Conservation (phyloP, 2,329 filamentous ascomycete genomes). For the Arthrobotrys musiformis region DNA sequence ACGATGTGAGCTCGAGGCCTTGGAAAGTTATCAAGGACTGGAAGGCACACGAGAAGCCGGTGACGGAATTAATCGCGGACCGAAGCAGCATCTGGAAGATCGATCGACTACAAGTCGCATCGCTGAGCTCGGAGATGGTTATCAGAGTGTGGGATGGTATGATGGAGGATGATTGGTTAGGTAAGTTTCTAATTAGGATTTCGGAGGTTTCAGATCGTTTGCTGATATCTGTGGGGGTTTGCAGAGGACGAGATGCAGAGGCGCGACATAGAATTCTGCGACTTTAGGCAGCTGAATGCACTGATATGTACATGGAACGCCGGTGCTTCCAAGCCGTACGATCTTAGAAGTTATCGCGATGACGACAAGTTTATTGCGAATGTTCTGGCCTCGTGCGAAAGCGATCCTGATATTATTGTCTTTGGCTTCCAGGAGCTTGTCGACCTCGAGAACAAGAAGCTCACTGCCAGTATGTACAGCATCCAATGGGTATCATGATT, state of each 20-base stretch:
- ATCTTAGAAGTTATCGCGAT: constrained; percentile 75
- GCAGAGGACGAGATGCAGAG: constrained; percentile 84
- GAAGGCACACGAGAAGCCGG: constrained; percentile 86
- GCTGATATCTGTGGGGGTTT: not conserved
- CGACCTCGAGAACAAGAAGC: constrained; percentile 95
- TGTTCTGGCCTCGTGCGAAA: constrained; percentile 76
- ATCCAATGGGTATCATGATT: not conserved
- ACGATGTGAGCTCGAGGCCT: constrained; percentile 82
- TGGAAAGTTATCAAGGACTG: constrained; percentile 96
- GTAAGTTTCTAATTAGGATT: constrained; percentile 62
- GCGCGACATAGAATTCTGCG: constrained; percentile 83
- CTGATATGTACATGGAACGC: constrained; percentile 96
- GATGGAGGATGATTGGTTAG: constrained; percentile 91
- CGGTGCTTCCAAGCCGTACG: constrained; percentile 90
- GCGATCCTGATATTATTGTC: constrained; percentile 84
- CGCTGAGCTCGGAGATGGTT: constrained; percentile 86
- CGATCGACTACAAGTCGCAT: constrained; percentile 84
- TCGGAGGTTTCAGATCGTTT: not conserved
- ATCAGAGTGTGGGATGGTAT: constrained; percentile 91
- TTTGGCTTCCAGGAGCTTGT: constrained; percentile 99
- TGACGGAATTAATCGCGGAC: constrained; percentile 81
- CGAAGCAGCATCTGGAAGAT: constrained; percentile 84
- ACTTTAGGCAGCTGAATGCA: constrained; percentile 82
- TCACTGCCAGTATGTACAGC: constrained; percentile 79
- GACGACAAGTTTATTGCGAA: constrained; percentile 84